Conservation (phyloP, 148 eudicot genomes). For the Pouteria glomerata region DNA sequence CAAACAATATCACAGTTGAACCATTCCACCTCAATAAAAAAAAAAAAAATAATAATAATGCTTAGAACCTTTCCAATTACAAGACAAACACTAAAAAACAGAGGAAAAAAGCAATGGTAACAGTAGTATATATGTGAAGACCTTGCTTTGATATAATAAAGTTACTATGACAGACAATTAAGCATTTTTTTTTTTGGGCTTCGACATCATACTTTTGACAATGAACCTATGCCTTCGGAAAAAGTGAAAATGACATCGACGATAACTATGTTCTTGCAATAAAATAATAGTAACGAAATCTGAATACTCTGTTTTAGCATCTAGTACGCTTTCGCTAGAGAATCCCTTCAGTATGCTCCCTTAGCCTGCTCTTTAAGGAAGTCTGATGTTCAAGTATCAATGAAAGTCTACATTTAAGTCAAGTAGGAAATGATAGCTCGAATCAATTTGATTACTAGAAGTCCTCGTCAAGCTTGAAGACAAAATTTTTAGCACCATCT, state of each 20-base stretch:
- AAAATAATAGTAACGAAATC: neutral
- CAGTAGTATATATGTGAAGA: neutral
- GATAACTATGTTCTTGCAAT: neutral
- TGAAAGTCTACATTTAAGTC: no score
- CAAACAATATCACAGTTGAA: neutral
- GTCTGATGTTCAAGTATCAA: no score
- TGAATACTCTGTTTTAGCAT: neutral
- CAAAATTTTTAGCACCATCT: constrained; percentile 45
- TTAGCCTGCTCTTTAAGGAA: no score
- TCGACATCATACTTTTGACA: neutral
- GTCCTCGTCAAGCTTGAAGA: constrained; percentile 71
- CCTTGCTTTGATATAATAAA: neutral
- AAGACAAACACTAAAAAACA: neutral
- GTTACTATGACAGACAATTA: neutral
- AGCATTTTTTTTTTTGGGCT: neutral
- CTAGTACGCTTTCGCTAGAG: neutral
- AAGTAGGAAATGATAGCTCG: no score
- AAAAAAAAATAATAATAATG: neutral
- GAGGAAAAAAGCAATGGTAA: neutral
- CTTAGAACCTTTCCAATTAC: neutral
- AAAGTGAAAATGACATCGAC: neutral
- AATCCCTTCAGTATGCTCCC: no score
- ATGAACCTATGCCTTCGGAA: neutral
- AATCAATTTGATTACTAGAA: constrained; percentile 30
- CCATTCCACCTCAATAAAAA: neutral